These are phyloP conservation scores for Zhuliangozyma blackwelliae DNA, from an alignment of 1,139 yeast genomes.

Conservation along the genomic window DNA sequence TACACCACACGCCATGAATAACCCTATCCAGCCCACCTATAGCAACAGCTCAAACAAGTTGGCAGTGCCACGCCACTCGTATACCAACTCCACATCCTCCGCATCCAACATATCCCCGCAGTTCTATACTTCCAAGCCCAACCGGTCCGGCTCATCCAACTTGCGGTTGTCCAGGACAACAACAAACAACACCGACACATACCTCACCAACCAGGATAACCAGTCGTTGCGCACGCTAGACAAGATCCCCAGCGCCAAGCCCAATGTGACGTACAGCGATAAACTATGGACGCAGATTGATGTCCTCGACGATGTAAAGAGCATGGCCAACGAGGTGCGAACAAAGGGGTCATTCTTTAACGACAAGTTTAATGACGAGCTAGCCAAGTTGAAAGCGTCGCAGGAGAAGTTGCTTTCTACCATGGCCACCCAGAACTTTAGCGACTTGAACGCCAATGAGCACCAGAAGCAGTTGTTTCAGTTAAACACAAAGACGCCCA, in stretches of 20 bases:
- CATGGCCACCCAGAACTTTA: slow-evolving; percentile 42
- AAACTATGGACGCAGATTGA: slow-evolving; percentile 86
- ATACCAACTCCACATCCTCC: slow-evolving; percentile 11
- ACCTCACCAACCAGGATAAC: slow-evolving; percentile 14
- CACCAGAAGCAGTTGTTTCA: slow-evolving; percentile 24
- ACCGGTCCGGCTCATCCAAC: slow-evolving; percentile 13
- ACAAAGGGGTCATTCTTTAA: slow-evolving; percentile 60
- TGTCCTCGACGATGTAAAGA: slow-evolving; percentile 74
- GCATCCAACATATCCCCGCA: slow-evolving; percentile 5
- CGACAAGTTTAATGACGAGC: slow-evolving; percentile 51
- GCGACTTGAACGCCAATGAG: slow-evolving; percentile 13
- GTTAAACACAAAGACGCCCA: slow-evolving; percentile 6
- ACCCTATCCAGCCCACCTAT: slow-evolving; percentile 3
- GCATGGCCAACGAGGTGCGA: slow-evolving; percentile 55
- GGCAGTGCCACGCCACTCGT: slow-evolving; percentile 11
- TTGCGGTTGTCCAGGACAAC: slow-evolving; percentile 24
- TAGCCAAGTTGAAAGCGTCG: slow-evolving; percentile 51
- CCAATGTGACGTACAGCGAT: slow-evolving; percentile 61
- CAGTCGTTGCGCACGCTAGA: slow-evolving; percentile 39
- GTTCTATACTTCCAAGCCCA: slow-evolving; percentile 1
- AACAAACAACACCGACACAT: slow-evolving; percentile 19
- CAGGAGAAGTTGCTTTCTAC: slow-evolving; percentile 59
- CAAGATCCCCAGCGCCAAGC: slow-evolving; percentile 43
- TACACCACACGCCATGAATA: slow-evolving; percentile 1
- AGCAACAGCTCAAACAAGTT: slow-evolving; percentile 5